Evolutionary conservation across 2,329 filamentous ascomycete genomes (phyloP).

Genomic region (Penicillium sp.): DNA sequence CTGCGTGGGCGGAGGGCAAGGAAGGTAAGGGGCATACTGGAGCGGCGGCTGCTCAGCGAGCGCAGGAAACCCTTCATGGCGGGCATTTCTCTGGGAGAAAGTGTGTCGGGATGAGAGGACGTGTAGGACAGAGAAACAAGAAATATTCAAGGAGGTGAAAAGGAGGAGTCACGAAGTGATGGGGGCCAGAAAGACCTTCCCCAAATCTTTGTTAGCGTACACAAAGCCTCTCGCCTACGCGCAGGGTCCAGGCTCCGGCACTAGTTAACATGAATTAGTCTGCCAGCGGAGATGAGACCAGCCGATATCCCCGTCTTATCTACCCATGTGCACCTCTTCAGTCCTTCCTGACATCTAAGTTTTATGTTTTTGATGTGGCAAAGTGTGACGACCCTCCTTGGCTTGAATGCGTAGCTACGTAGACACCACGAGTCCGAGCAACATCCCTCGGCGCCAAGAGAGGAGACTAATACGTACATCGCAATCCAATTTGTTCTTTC

Average conservation of each 20-base stretch:
- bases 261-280: background rate
- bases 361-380: background rate
- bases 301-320: background rate
- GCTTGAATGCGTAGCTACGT: conserved; percentile 1
- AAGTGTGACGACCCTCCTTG: conserved; percentile 1
- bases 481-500: background rate
- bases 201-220: background rate
- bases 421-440: background rate
- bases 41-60: conserved; percentile 30
- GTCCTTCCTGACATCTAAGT: background rate
- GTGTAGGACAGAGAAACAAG: background rate
- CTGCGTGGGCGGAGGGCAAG: conserved; percentile 2
- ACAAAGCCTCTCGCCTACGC: conserved; percentile 4
- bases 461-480: background rate
- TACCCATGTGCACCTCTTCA: background rate
- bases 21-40: conserved; percentile 28
- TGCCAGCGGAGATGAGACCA: background rate
- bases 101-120: background rate
- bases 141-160: background rate
- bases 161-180: background rate
- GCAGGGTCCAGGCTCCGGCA: conserved; percentile 5
- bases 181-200: background rate
- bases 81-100: background rate
- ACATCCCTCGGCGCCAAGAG: too few relatives aligned
- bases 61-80: conserved; percentile 43